These are phyloP conservation scores for Saccharomyces hybrid DNA, from an alignment of 1,139 yeast species.

Conservation along the genomic window DNA sequence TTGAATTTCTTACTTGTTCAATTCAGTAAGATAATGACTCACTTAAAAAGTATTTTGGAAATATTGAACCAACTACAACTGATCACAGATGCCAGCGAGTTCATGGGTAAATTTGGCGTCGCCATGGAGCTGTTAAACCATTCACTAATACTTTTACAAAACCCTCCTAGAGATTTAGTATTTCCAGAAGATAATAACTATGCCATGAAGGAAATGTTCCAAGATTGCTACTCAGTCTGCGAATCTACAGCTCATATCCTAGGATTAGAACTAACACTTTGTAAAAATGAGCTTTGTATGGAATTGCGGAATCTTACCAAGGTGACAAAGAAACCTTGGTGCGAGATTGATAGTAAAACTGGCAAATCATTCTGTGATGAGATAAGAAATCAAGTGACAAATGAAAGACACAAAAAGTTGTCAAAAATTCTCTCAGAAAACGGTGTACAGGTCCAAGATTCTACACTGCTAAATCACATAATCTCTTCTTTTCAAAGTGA, in stretches of 20 bases:
- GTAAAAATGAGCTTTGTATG: constrained; percentile 25
- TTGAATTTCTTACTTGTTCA: constrained; percentile 20
- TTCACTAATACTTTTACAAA: constrained; percentile 26
- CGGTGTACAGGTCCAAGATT: constrained; percentile 28
- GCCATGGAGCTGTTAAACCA: constrained; percentile 17
- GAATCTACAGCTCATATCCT: constrained; percentile 26
- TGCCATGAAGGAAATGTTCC: constrained; percentile 24
- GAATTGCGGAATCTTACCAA: constrained; percentile 27
- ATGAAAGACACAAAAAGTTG: constrained; percentile 20
- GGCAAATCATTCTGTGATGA: constrained; percentile 31
- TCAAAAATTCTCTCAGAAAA: constrained; percentile 17
- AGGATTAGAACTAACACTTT: constrained; percentile 24
- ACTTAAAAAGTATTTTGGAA: constrained; percentile 14
- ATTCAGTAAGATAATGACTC: constrained; percentile 15
- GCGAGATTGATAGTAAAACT: constrained; percentile 23
- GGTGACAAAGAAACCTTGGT: constrained; percentile 35
- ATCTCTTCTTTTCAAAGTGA: constrained; percentile 22
- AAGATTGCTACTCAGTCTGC: constrained; percentile 14
- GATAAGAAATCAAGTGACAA: constrained; percentile 23
- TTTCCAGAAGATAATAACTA: constrained; percentile 28
- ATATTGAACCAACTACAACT: constrained; percentile 19
- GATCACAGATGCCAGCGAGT: constrained; percentile 14
- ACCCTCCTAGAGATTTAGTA: constrained; percentile 27
- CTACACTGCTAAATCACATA: constrained; percentile 23
- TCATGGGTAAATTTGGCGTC: constrained; percentile 16